Evolutionary conservation across 768 basidiomycete species (phyloP).

Genomic region (Tylopilus plumbeoviolaceoides): DNA sequence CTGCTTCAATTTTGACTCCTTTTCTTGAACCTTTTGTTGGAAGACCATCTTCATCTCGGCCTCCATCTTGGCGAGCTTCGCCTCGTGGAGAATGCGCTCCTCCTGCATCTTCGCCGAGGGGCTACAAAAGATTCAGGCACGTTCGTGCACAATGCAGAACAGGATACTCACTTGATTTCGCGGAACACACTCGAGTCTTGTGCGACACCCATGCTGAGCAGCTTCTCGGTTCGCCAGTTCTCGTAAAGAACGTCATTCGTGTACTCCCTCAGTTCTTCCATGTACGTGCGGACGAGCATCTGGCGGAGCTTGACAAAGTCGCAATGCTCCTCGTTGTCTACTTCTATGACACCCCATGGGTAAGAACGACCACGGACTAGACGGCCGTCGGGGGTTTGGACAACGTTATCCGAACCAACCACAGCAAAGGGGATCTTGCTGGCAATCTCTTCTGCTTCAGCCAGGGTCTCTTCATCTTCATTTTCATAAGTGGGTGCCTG

Average conservation of each 20-base stretch:
- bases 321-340: constrained; percentile 98
- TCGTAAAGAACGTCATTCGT: constrained; percentile 96
- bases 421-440: constrained; percentile 99
- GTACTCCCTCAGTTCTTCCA: constrained; percentile 98
- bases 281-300: constrained; percentile 98
- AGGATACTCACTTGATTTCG: constrained; percentile 86
- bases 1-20: constrained; percentile 98
- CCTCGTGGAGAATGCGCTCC: constrained; percentile 93
- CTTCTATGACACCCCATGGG: constrained; percentile 99
- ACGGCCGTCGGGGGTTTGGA: constrained; percentile 82
- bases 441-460: constrained; percentile 95
- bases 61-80: constrained; percentile 98
- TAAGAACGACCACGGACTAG: constrained; percentile 92
- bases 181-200: constrained; percentile 98
- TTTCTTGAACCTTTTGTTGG: constrained; percentile 99
- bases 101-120: constrained; percentile 95
- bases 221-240: constrained; percentile 96
- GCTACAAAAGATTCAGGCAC: constrained; percentile 41
- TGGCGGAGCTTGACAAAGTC: constrained; percentile 99
- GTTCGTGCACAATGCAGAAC: background rate
- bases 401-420: constrained; percentile 86
- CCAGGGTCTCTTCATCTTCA: constrained; percentile 97
- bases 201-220: constrained; percentile 95
- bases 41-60: constrained; percentile 99
- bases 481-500: constrained; percentile 96